Evolutionary conservation across 176 grass and related monocot genomes (phyloP).

Genomic region (Metroxylon sagu): DNA sequence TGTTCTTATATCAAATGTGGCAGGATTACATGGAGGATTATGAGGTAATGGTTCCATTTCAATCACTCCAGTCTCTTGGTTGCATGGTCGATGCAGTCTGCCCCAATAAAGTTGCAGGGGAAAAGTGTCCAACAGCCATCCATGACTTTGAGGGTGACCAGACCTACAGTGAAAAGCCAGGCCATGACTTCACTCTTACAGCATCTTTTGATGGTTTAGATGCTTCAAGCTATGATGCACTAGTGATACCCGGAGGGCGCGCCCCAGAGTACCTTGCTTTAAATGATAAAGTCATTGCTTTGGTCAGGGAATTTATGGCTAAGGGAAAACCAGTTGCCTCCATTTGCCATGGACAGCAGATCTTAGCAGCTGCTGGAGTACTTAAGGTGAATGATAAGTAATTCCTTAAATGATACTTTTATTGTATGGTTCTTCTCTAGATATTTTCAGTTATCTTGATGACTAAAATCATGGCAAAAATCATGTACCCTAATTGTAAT

Average conservation of each 20-base stretch:
- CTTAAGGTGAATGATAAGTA: conserved; percentile 36
- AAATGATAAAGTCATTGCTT: conserved; percentile 53
- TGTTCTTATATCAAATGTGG: not conserved
- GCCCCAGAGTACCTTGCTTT: conserved; percentile 78
- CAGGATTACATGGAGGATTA: conserved; percentile 99
- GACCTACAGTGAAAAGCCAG: conserved; percentile 93
- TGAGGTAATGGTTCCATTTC: conserved; percentile 94
- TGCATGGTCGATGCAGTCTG: conserved; percentile 72
- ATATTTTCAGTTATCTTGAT: too few relatives aligned
- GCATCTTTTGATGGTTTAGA: conserved; percentile 54
- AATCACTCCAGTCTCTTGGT: conserved; percentile 87
- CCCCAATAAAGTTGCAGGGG: conserved; percentile 51
- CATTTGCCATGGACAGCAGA: conserved; percentile 91
- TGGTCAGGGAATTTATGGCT: conserved; percentile 65
- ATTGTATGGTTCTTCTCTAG: too few relatives aligned
- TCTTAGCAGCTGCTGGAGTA: conserved; percentile 79
- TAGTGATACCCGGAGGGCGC: conserved; percentile 86
- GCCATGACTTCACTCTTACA: conserved; percentile 81
- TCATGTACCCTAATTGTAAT: too few relatives aligned
- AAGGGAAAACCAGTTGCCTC: conserved; percentile 75
- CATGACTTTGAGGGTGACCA: conserved; percentile 97
- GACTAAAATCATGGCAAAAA: too few relatives aligned
- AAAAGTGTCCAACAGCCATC: conserved; percentile 79
- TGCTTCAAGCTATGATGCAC: conserved; percentile 55
- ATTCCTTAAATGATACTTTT: too few relatives aligned